Conservation (phyloP, 371 early-diverging fungal genomes). For the Haplosporangium sp. region DNA sequence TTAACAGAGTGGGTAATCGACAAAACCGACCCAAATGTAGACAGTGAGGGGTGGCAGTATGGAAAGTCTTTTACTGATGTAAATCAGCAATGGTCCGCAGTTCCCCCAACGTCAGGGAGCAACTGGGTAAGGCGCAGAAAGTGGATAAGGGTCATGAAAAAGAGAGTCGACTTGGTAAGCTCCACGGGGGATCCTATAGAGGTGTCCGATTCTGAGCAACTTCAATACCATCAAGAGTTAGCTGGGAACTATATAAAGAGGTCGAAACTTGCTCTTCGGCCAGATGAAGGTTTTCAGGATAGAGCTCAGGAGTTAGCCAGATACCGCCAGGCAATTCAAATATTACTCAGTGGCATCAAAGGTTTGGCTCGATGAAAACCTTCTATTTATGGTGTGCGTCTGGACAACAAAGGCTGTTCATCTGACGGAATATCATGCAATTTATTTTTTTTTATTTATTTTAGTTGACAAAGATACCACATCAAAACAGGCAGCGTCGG, state of each 20-base stretch:
- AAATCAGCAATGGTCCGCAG: slow-evolving; percentile 67
- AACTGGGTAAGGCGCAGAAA: slow-evolving; percentile 79
- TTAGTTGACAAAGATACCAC: slow-evolving; percentile 67
- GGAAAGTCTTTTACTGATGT: slow-evolving; percentile 66
- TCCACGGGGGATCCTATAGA: neutral
- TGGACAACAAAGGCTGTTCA: neutral
- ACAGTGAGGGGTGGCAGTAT: slow-evolving; percentile 81
- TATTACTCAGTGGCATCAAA: slow-evolving; percentile 72
- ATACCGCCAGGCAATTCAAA: slow-evolving; percentile 72
- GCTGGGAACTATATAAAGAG: slow-evolving; percentile 58
- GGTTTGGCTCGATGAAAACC: slow-evolving; percentile 50
- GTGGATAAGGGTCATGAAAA: slow-evolving; percentile 85
- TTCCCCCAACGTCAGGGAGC: slow-evolving; percentile 65
- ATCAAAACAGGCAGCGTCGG: slow-evolving; percentile 65
- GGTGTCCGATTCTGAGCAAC: neutral
- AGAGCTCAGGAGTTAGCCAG: slow-evolving; percentile 57
- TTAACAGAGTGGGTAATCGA: slow-evolving; percentile 86
- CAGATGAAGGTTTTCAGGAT: slow-evolving; percentile 34
- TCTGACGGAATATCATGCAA: neutral
- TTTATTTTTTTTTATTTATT: neutral
- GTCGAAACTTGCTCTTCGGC: slow-evolving; percentile 48
- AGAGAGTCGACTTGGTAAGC: slow-evolving; percentile 63
- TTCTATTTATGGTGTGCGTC: neutral
- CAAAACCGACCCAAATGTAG: slow-evolving; percentile 70
- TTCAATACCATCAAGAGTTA: slow-evolving; percentile 19